Conservation (phyloP, 441 rosid species). For the Euphorbia celastroides region DNA sequence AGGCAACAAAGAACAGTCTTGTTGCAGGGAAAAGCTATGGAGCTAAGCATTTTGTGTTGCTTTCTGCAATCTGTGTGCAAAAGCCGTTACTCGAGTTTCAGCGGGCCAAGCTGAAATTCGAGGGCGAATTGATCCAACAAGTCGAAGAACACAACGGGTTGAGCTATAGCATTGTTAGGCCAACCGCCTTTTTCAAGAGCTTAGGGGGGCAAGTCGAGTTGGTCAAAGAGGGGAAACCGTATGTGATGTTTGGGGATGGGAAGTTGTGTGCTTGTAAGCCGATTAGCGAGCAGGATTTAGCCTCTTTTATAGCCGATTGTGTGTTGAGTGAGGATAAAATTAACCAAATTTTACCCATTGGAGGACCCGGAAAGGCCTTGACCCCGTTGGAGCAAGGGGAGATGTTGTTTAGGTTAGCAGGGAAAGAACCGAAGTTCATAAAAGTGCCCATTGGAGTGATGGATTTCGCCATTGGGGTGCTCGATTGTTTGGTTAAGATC, state of each 20-base stretch:
- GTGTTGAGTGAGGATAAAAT: constrained; percentile 64
- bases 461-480: constrained; percentile 73
- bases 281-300: constrained; percentile 79
- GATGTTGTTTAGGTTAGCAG: constrained; percentile 61
- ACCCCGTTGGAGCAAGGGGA: constrained; percentile 90
- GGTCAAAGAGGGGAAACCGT: constrained; percentile 92
- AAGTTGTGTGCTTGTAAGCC: constrained; percentile 91
- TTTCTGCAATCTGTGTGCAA: too few relatives aligned
- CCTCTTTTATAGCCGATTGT: constrained; percentile 67
- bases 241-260: constrained; percentile 95
- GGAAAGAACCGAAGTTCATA: constrained; percentile 77
- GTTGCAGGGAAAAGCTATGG: too few relatives aligned
- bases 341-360: constrained; percentile 73
- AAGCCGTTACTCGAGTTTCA: too few relatives aligned
- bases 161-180: constrained; percentile 83
- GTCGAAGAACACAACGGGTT: too few relatives aligned
- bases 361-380: constrained; percentile 89
- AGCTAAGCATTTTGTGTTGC: too few relatives aligned
- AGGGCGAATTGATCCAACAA: too few relatives aligned
- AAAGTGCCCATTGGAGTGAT: constrained; percentile 84
- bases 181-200: constrained; percentile 93
- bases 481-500: constrained; percentile 62
- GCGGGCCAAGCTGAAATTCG: too few relatives aligned
- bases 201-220: constrained; percentile 87
- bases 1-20: too few relatives aligned